Base-by-base conservation (phyloP, 352 stramenopile genomes). In the Phytopythium mirpurense region DNA sequence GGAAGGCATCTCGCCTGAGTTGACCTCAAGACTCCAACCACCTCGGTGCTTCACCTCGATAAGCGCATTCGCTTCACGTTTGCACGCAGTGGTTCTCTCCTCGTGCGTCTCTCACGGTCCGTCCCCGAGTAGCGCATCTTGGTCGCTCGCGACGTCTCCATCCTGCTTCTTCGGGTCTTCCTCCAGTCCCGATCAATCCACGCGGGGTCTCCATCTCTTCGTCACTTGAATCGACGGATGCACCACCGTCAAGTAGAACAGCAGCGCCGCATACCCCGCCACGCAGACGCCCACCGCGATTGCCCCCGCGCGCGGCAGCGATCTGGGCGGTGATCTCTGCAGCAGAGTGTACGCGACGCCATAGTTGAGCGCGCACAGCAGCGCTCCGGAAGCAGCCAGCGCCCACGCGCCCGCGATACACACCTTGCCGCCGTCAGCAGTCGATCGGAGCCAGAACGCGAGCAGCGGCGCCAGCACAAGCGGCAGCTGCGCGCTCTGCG, bases 401-500 rank as follows among this genome's bases (percentile, higher is more conserved):
- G 74, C 8, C 3, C 68, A 67, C 41, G 63, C 68, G 9, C 78
- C 51, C 29, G 63, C 65, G 11, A 62, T 84, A 18, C 71, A 72
- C 24, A 86, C 84, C n/a, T 51, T 38, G 9, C 57, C 44, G 24
- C 87, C 83, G 84, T 96, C 96, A 27, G 87, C 48, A 23, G 68
- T 41, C 26, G 64, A 71, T 35, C 54, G 75, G 10, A 63, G 60
- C 2, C 79, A 88, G 52, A 97, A 95, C 10, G 73, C 67, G 1
- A 97, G 65, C 36, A 97, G 29, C 18, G 89, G 88, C 9, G 96
- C 47, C 29, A 96, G 56, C 15, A 85, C 83, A 46, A 96, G 95
- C 19, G 88, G 88, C 6, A 96, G 67, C 61, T 94, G 83, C 15
- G 96, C 69, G 49, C 77, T 94, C 63, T 96, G 88, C 36, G 95